Base-by-base conservation (phyloP, 78 protist genomes). In the Protostelium mycophagum region DNA sequence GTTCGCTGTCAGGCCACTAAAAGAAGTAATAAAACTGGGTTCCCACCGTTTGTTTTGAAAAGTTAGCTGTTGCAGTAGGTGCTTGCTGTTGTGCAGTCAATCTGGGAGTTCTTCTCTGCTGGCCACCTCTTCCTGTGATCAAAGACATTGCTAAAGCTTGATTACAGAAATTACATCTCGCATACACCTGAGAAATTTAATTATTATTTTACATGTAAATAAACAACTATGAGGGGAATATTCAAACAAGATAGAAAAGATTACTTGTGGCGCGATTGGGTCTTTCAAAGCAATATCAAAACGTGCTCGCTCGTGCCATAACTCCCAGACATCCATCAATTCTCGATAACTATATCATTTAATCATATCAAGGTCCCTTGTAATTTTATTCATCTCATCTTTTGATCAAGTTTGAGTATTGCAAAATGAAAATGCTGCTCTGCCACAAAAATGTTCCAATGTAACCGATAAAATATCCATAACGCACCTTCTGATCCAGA, bases 291-390 rank as follows among this genome's bases (percentile, higher is more conserved):
- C 73, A 28, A 94, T 90, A 35, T 97, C 98, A 1, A 95, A 63
- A 28, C 25, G n/a, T 0, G 97, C 97, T 0, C 98, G 89, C 39
- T 36, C 95, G 83, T 94, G 94, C 94, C 94, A 97, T 36, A 96
- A 39, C 36, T 83, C 91, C 98, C 98, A 97, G 37, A 51, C 87
- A 83, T 97, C 96, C 34, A 97, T 90, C 1, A 97, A 87, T 16
- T 93, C 96, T n/a, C 97, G 87, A 90, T 97, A 97, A 10, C 38
- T 84, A 34, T 88, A n/a, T n/a, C n/a, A n/a, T n/a, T n/a, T n/a
- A n/a, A n/a, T n/a, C n/a, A n/a, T n/a, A n/a, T n/a, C n/a, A n/a
- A n/a, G n/a, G n/a, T n/a, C n/a, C n/a, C n/a, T n/a, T n/a, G n/a
- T n/a, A n/a, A n/a, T n/a, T n/a, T n/a, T n/a, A n/a, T n/a, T n/a